Evolutionary conservation across 305 asterid species (phyloP), one percentile per base, ranked within the genome.

Genomic region (Fraxinus sp.): DNA sequence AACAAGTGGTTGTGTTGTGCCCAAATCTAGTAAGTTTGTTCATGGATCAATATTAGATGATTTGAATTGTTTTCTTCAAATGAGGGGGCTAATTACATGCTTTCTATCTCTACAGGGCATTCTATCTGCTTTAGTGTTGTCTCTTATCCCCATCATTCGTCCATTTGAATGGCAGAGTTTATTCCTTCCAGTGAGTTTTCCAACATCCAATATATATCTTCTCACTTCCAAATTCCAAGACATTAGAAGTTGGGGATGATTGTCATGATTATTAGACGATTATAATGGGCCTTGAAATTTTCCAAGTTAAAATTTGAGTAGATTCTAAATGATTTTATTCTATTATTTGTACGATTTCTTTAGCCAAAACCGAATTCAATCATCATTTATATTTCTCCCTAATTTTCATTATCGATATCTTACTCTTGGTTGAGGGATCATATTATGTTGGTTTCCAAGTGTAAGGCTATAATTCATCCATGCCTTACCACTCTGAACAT

Each of bases 81-180:
- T 70, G 75, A 74, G 74, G 57, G 78, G 52, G 85, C 88, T 84
- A 55, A 70, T 59, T 64, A 59, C 64, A 16, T 80, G 55, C 41
- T 86, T 78, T 77, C 77, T 11, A 81, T 83, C 81, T 81, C 18
- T 85, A 74, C 92, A 93, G 99, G 99, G 99, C 75, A 88, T 95
- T 84, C 89, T 95, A 36, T 92, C 98, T 1, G 98, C 99, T 84
- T 89, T 87, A 81, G 97, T 93, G 85, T 84, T 95, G 89, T 94
- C 98, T 80, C 81, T 94, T 85, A 90, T 94, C 80, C 98, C 99
- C 78, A 89, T 95, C 78, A 93, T 95, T 85, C 97, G 95, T 82
- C 99, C 99, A 83, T 95, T 95, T 84, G 97, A 95, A 85, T 95
- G 99, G 99, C 99, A 95, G 88, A 95, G 99, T 89, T 92, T 95